phyloP scores from a whole-genome alignment of 2,329 filamentous ascomycete genomes.

The Neurospora sp. region DNA sequence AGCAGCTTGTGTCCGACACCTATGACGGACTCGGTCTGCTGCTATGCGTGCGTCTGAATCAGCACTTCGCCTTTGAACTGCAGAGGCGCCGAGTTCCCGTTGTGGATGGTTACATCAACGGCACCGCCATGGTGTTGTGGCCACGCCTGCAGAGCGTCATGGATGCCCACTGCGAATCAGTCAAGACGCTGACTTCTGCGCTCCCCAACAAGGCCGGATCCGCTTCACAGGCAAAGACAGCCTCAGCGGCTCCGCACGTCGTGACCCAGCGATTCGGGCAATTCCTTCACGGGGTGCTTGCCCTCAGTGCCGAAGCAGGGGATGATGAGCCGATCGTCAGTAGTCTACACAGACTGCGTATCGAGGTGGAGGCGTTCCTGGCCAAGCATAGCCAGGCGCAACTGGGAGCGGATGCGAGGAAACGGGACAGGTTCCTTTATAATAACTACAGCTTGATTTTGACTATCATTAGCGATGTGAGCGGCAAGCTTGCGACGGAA shows the following conservation, averaged over 20 bases:
- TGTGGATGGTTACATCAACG: constrained; percentile 86
- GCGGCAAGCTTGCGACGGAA: constrained; percentile 64
- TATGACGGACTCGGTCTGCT: constrained; percentile 81
- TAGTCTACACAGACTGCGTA: constrained; percentile 65
- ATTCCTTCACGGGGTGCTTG: constrained; percentile 74
- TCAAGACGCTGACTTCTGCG: constrained; percentile 52
- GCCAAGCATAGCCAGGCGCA: constrained; percentile 60
- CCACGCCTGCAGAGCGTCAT: constrained; percentile 90
- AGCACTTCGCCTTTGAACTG: constrained; percentile 87
- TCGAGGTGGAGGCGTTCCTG: constrained; percentile 77
- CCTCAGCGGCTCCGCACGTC: constrained; percentile 78
- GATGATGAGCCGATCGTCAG: constrained; percentile 88
- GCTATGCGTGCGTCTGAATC: constrained; percentile 86
- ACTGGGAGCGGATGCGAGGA: constrained; percentile 65
- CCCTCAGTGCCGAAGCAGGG: constrained; percentile 78
- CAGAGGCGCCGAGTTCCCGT: constrained; percentile 85
- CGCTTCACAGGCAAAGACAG: constrained; percentile 40
- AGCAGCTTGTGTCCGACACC: constrained; percentile 63
- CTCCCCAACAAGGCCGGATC: constrained; percentile 36
- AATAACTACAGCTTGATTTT: constrained; percentile 95
- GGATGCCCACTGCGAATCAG: constrained; percentile 83
- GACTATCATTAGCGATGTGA: constrained; percentile 76
- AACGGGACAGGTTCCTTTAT: constrained; percentile 78
- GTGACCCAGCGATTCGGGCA: constrained; percentile 94
- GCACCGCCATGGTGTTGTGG: constrained; percentile 92